Percentiles rank a stretch among this genome's conserved stretches.
These are phyloP conservation scores for Thuja plicata DNA, from an alignment of 83 land plant genomes.

Conservation along the genomic window DNA sequence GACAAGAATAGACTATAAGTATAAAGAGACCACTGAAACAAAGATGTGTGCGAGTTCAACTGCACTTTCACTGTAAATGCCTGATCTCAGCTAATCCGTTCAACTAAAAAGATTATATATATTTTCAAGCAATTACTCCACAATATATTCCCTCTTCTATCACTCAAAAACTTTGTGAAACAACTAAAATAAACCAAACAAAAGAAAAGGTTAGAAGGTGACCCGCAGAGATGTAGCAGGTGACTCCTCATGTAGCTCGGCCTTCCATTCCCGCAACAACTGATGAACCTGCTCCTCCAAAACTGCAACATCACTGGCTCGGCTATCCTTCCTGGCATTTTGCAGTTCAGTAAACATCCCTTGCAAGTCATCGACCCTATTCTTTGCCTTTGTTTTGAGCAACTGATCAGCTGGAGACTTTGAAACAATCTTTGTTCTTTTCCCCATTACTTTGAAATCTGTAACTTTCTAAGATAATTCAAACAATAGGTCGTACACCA, in stretches of 20 bases:
- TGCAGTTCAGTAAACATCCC: conserved; percentile 78
- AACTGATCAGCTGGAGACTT: conserved; percentile 47
- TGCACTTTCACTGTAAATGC: not conserved
- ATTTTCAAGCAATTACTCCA: conserved; percentile 3
- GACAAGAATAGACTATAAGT: not conserved
- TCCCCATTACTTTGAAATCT: conserved; percentile 21
- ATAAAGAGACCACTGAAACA: not conserved
- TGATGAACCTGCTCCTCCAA: conserved; percentile 90
- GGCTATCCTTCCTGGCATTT: conserved; percentile 75
- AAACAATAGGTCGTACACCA: not conserved
- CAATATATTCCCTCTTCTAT: not conserved
- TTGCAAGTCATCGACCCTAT: conserved; percentile 86
- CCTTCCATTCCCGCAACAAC: conserved; percentile 92
- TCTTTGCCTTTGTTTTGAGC: conserved; percentile 84
- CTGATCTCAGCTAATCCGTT: not conserved
- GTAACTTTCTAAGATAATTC: not conserved
- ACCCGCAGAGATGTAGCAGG: conserved; percentile 73
- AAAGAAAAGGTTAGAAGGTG: not conserved
- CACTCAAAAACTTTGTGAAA: not conserved
- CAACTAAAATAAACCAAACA: not conserved
- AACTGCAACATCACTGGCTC: conserved; percentile 58
- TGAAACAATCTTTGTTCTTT: conserved; percentile 42
- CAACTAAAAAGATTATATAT: not conserved
- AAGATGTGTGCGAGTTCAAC: not conserved
- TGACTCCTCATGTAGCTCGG: conserved; percentile 82